Evolutionary conservation across 192 early-diverging fungal species (phyloP).

Genomic region (Chytriomyces sp.): DNA sequence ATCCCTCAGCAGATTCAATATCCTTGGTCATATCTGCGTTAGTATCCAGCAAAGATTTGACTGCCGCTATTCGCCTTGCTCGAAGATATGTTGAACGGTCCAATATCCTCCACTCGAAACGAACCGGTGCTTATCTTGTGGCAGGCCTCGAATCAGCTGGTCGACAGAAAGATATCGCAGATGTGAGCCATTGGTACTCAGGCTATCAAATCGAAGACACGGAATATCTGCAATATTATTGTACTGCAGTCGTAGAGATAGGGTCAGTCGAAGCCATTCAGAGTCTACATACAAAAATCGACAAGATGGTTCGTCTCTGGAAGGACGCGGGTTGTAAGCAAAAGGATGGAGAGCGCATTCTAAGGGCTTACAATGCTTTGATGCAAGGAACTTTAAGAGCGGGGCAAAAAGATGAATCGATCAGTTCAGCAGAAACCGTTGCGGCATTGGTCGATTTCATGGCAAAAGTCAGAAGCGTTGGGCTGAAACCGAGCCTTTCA

Average conservation of each 20-base stretch:
- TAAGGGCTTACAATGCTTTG: conserved; percentile 14
- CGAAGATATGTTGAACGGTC: conserved; percentile 6
- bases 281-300: too few relatives aligned
- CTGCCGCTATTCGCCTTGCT: not conserved
- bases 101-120: not conserved
- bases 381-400: conserved; percentile 12
- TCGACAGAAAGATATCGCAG: not conserved
- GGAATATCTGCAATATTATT: conserved; percentile 29
- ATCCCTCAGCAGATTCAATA: not conserved
- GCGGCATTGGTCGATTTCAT: not conserved
- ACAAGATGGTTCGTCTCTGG: not conserved
- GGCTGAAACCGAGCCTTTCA: conserved; percentile 27
- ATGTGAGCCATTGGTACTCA: not conserved
- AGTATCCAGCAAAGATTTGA: not conserved
- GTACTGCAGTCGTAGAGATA: conserved; percentile 3
- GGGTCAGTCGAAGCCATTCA: not conserved
- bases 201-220: not conserved
- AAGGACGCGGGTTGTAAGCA: not conserved
- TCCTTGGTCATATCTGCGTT: conserved; percentile 14
- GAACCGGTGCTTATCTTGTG: conserved; percentile 6
- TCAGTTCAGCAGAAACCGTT: not conserved
- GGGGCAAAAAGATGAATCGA: not conserved
- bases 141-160: not conserved
- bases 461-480: conserved; percentile 9
- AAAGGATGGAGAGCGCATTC: conserved; percentile 12